Conservation (phyloP, 1,139 yeast genomes). For the Blastobotrys elegans region DNA sequence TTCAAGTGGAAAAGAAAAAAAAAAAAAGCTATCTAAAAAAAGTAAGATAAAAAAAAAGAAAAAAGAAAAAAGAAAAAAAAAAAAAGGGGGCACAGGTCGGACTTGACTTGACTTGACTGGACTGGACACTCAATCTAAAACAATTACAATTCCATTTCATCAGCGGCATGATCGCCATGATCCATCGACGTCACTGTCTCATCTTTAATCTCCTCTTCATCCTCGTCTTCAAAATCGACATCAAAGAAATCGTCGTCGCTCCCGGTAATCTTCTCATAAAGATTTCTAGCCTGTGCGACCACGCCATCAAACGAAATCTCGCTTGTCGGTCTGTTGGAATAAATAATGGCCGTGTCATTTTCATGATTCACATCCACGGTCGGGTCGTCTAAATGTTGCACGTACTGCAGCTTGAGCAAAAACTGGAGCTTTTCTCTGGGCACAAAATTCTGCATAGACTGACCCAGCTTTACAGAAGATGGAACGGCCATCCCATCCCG, state of each 20-base stretch:
- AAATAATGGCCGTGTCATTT: conserved; percentile 32
- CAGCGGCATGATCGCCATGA: conserved; percentile 49
- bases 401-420: conserved; percentile 71
- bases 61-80: background rate
- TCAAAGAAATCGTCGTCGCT: conserved; percentile 93
- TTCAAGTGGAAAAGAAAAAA: no score
- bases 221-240: conserved; percentile 94
- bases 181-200: conserved; percentile 3
- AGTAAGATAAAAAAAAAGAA: background rate
- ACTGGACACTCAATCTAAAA: background rate
- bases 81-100: no score
- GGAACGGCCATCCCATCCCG: conserved; percentile 62
- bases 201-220: conserved; percentile 38
- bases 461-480: conserved; percentile 80
- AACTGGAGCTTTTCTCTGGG: conserved; percentile 76
- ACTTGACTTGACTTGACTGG: no score
- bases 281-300: conserved; percentile 69
- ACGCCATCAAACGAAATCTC: conserved; percentile 91
- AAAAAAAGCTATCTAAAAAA: background rate
- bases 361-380: conserved; percentile 16
- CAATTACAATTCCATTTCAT: conserved; percentile 58
- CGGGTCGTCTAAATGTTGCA: conserved; percentile 43
- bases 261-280: conserved; percentile 78
- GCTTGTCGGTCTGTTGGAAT: conserved; percentile 64
- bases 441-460: conserved; percentile 74